Evolutionary conservation across 805 yeast genomes (phyloP), one percentile per base, ranked within the genome.

Genomic region (Cyberlindnera amylophila): DNA sequence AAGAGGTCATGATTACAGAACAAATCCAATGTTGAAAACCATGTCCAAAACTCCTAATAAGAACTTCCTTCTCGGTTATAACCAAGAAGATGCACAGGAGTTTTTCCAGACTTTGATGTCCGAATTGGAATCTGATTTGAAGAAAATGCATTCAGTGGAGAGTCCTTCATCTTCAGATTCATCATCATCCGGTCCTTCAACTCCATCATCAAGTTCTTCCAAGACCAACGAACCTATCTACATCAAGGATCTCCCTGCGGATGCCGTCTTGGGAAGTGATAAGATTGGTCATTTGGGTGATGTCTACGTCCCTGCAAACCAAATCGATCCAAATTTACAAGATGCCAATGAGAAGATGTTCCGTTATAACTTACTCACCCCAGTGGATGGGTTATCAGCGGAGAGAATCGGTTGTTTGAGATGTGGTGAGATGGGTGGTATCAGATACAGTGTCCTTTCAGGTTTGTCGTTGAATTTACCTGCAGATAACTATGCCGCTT

Each of bases 1-100:
- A 26, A 64, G 69, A 13, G 66, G 68, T 45, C 74, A 81, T 2
- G 82, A 77, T 46, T 84, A 79, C 51, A 79, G 75, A 51, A 81
- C 93, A 0, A 74, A 70, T 42, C 70, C 71, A 13, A 62, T 86
- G 34, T 61, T 85, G 39, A 80, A 75, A 55, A 74, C 77, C 5
- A 82, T 86, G 87, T 75, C 84, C 4, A 82, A 83, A 55, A 85
- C 87, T 0, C 90, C 93, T 12, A 82, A 81, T 52, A 84, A 80
- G 56, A 82, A 82, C 58, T 75, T 88, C 46, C 79, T 89, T 53
- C 64, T 79, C 42, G 93, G 96, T 2, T 87, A 87, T 58, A 88
- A 86, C 57, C 98, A 90, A 65, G 96, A 90, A 62, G 98, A 90
- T 66, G 97, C 97, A 0, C 96, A 90, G 63, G 98, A 90, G 61